A percentile compares a stretch with the other conserved stretches of the same genome.
Conservation (phyloP, 257 asterid genomes). For the Rauvolfia tetraphylla region DNA sequence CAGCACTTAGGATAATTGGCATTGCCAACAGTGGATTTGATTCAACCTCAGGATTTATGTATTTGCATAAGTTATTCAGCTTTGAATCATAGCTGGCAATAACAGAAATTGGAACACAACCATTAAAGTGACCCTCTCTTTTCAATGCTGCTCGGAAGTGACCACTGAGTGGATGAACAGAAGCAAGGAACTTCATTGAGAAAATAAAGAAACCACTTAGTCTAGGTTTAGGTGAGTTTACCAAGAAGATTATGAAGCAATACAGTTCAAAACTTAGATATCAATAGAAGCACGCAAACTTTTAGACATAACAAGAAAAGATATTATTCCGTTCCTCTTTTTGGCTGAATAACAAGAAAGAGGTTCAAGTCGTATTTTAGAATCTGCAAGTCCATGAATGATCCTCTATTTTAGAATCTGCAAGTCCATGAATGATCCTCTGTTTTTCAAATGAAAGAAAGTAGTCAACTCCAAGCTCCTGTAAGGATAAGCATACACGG, state of each 20-base stretch:
- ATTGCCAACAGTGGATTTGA: constrained; percentile 44
- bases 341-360: too few relatives aligned
- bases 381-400: too few relatives aligned
- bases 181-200: constrained; percentile 62
- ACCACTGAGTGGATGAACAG: constrained; percentile 75
- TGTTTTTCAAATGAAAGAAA: not conserved
- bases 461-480: not conserved
- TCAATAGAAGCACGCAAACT: not conserved
- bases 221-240: not conserved
- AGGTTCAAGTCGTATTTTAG: not conserved
- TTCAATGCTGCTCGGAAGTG: constrained; percentile 81
- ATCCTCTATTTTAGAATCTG: too few relatives aligned
- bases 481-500: not conserved
- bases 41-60: constrained; percentile 57
- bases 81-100: constrained; percentile 65
- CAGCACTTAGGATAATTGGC: constrained; percentile 57
- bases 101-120: constrained; percentile 72
- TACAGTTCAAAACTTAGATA: not conserved
- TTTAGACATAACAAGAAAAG: too few relatives aligned
- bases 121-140: constrained; percentile 53
- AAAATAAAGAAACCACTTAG: constrained; percentile 9
- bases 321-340: too few relatives aligned
- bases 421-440: not conserved
- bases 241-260: not conserved
- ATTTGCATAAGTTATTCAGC: constrained; percentile 64